Percentiles rank a stretch among this genome's conserved stretches.
Conservation (phyloP, 768 basidiomycete genomes). For the Tricholoma sp. region DNA sequence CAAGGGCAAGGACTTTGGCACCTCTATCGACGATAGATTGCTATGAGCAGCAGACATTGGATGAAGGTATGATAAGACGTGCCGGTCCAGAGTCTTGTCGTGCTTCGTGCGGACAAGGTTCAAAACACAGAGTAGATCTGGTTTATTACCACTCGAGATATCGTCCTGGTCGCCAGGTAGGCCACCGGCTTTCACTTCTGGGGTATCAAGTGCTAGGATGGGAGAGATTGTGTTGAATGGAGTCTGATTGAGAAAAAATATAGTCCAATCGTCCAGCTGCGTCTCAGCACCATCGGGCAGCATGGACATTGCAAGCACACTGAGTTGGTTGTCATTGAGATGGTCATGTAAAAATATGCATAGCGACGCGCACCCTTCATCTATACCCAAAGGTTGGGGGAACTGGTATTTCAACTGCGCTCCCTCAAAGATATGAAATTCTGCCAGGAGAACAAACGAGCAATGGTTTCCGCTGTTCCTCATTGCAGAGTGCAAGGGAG, state of each 20-base stretch:
- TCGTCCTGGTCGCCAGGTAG: constrained; percentile 31
- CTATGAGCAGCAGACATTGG: not conserved
- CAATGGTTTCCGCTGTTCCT: constrained; percentile 68
- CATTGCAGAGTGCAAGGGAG: constrained; percentile 30
- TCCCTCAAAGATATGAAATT: constrained; percentile 96
- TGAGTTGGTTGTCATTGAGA: constrained; percentile 25
- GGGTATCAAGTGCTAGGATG: constrained; percentile 67
- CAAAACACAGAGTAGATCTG: constrained; percentile 77
- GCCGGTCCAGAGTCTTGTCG: constrained; percentile 80
- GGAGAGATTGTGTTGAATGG: constrained; percentile 83
- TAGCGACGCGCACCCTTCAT: constrained; percentile 71
- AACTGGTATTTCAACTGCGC: constrained; percentile 94
- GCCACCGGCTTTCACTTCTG: constrained; percentile 31
- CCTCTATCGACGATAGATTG: constrained; percentile 47
- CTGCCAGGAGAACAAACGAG: constrained; percentile 94
- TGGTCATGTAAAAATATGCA: constrained; percentile 2
- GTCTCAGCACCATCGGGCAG: constrained; percentile 97
- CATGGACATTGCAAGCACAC: constrained; percentile 95
- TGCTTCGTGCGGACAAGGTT: constrained; percentile 91
- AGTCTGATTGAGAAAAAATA: constrained; percentile 97
- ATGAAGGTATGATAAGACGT: constrained; percentile 15
- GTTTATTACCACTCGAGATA: constrained; percentile 22
- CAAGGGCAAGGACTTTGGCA: constrained; percentile 90
- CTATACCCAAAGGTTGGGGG: constrained; percentile 88
- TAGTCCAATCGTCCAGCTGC: constrained; percentile 94